Evolutionary conservation across 2,329 filamentous ascomycete genomes (phyloP), one percentile per base, ranked within the genome.

Genomic region (Alternaria consortialis): DNA sequence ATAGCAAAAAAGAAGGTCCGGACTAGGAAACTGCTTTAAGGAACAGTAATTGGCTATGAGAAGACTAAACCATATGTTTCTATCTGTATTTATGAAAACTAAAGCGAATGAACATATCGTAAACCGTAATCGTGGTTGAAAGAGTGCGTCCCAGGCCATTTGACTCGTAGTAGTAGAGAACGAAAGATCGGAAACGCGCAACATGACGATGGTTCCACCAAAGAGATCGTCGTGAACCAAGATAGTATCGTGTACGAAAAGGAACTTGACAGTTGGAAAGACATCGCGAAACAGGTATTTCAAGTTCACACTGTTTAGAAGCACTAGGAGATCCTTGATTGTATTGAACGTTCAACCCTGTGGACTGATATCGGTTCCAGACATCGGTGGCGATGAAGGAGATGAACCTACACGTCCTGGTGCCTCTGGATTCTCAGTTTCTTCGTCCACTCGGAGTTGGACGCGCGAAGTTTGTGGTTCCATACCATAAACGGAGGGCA

Each of bases 401-500:
- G 31, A 31, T 9, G 57, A 44, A 23, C 53, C 9, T 37, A 27
- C 46, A 7, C 47, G 15, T 29, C 31, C 46, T 20, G 20, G 31
- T 25, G 17, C 34, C 6, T n/a, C 12, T 8, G 27, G 3, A 8
- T 29, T 13, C 20, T 56, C 53, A 7, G 15, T 34, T 20, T 53
- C 46, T 25, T 57, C 29, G 23, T 51, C 40, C 5, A 56, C 13
- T 42, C 13, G 39, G 20, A 53, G 25, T 23, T 60, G 58, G 7
- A 25, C 32, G n/a, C 40, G 47, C 5, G 58, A 46, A 29, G 27
- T 34, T 20, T 47, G 15, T 8, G 47, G 53, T 17, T 60, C 58
- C 7, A 27, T 34, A 42, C 20, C 40, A 25, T 57, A 57, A 4
- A 60, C 11, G 13, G 53, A 59, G 25, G 57, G 46, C 9, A 37